A percentile compares a stretch with the other conserved stretches of the same genome.
phyloP scores from a whole-genome alignment of 176 grass and related monocot genomes.

The Oryza nivara region DNA sequence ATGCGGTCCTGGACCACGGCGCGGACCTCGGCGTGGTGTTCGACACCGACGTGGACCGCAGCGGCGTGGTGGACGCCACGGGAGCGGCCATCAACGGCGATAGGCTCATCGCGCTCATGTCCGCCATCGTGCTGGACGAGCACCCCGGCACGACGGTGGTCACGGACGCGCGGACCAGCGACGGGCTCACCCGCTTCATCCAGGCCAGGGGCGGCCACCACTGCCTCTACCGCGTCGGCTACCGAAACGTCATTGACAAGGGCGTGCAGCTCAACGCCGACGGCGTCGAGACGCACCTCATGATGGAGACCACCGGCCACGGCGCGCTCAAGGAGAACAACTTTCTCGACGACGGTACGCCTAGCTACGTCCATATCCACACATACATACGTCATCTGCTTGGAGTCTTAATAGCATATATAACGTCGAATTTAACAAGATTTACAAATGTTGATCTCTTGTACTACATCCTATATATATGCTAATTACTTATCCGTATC shows the following conservation, averaged over 20 bases:
- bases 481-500: not conserved
- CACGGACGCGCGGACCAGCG: conserved; percentile 72
- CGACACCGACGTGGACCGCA: conserved; percentile 89
- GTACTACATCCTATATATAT: no score
- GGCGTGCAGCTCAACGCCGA: conserved; percentile 72
- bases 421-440: not conserved
- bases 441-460: no score
- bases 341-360: conserved; percentile 77
- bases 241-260: conserved; percentile 87
- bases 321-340: conserved; percentile 82
- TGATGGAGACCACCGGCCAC: conserved; percentile 93
- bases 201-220: conserved; percentile 59
- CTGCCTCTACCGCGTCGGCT: conserved; percentile 85
- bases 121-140: conserved; percentile 66
- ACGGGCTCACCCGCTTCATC: conserved; percentile 70
- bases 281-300: conserved; percentile 76
- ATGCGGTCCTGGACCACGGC: conserved; percentile 49
- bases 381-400: no score
- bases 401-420: not conserved
- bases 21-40: conserved; percentile 87
- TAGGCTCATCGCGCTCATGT: conserved; percentile 80
- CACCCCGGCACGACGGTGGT: conserved; percentile 74
- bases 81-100: conserved; percentile 72
- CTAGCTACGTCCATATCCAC: not conserved
- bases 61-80: conserved; percentile 65